Conservation (phyloP, 345 rosid genomes). For the Salix koriyanagi region DNA sequence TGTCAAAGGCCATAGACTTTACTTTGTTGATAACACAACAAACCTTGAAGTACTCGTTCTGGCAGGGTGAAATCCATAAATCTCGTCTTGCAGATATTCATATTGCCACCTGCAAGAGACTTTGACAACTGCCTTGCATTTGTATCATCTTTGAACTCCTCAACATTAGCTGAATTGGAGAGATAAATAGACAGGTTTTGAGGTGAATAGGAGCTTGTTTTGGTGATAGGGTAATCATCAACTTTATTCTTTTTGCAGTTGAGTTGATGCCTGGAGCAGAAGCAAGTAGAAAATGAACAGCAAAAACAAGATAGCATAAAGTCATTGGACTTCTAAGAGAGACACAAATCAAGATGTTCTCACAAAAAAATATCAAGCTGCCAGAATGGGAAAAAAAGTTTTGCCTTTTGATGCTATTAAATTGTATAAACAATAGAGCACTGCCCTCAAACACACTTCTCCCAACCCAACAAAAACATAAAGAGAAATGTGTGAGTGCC, state of each 20-base stretch:
- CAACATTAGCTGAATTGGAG: conserved; percentile 42
- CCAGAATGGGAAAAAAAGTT: neutral
- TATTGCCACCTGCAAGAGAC: conserved; percentile 73
- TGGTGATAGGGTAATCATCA: conserved; percentile 43
- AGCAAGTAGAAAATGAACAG: conserved; percentile 17
- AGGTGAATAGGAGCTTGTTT: conserved; percentile 35
- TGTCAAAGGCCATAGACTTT: conserved; percentile 6
- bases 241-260: conserved; percentile 60
- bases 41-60: conserved; percentile 76
- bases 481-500: neutral
- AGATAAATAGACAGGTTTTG: conserved; percentile 36
- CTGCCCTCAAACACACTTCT: neutral
- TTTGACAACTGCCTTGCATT: conserved; percentile 49
- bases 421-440: neutral
- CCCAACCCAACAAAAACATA: neutral
- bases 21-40: conserved; percentile 13
- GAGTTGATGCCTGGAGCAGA: conserved; percentile 62
- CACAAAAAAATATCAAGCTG: neutral
- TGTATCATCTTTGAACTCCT: conserved; percentile 58
- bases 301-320: neutral
- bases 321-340: neutral
- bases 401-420: neutral
- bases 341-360: neutral
- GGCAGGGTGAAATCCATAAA: conserved; percentile 43
- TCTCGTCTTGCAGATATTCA: conserved; percentile 75